phyloP scores from a whole-genome alignment of 352 stramenopile genomes.

The Globisporangium orthogonon region DNA sequence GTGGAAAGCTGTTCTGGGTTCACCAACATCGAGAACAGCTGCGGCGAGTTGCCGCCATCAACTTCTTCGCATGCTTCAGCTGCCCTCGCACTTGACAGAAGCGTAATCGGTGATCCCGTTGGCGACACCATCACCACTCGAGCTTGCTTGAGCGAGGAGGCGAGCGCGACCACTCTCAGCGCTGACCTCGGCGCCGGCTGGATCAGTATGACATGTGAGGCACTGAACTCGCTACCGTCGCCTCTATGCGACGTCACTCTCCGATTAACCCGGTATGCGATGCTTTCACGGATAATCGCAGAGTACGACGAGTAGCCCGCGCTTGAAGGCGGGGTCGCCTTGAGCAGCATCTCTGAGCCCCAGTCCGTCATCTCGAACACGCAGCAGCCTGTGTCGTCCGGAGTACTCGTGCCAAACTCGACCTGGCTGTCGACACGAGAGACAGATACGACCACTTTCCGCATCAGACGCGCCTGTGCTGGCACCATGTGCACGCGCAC shows the following conservation, averaged over 20 bases:
- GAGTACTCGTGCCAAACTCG: constrained; percentile 22
- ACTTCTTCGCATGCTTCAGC: neutral
- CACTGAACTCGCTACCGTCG: neutral
- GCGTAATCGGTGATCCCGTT: neutral
- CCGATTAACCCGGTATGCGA: constrained; percentile 4
- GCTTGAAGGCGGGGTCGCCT: constrained; percentile 8
- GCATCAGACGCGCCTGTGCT: constrained; percentile 21
- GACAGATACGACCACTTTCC: constrained; percentile 27
- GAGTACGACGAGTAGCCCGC: constrained; percentile 31
- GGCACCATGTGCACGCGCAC: constrained; percentile 38
- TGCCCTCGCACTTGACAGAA: neutral
- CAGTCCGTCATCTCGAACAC: constrained; percentile 61
- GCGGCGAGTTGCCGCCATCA: neutral
- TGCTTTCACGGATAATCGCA: constrained; percentile 17
- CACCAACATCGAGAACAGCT: constrained; percentile 2
- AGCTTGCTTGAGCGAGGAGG: neutral
- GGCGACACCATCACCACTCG: neutral
- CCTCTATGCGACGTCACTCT: neutral
- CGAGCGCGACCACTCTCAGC: constrained; percentile 1
- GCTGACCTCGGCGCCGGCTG: constrained; percentile 1
- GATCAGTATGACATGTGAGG: constrained; percentile 4
- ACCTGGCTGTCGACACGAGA: constrained; percentile 27
- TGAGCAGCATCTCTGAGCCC: constrained; percentile 37
- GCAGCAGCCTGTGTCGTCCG: constrained; percentile 39
- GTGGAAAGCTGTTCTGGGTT: neutral